A percentile compares a stretch with the other conserved stretches of the same genome.
phyloP scores from a whole-genome alignment of 176 grass and related monocot species.

The Avena atlantica region DNA sequence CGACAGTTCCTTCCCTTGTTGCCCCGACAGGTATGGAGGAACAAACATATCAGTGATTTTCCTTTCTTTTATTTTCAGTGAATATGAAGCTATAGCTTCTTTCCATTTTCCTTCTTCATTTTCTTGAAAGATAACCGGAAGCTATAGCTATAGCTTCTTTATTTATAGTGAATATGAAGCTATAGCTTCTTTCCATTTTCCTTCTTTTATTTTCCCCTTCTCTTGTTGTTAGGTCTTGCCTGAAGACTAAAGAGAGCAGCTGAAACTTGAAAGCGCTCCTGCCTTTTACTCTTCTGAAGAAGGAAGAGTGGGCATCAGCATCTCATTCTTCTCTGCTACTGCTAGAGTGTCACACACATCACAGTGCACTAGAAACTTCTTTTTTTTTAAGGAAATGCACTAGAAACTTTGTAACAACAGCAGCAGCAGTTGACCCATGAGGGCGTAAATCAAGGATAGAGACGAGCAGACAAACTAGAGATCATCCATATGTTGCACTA shows the following conservation, averaged over 20 bases:
- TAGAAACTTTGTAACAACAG: conserved; percentile 10
- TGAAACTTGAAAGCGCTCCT: background rate
- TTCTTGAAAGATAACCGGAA: too few relatives aligned
- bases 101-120: too few relatives aligned
- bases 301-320: background rate
- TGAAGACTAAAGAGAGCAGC: background rate
- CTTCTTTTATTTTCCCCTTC: too few relatives aligned
- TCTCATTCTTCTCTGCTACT: background rate
- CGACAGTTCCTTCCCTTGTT: too few relatives aligned
- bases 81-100: too few relatives aligned
- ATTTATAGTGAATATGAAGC: too few relatives aligned
- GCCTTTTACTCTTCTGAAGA: background rate
- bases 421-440: conserved; percentile 4
- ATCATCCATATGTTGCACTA: background rate
- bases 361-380: too few relatives aligned
- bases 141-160: too few relatives aligned
- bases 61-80: too few relatives aligned
- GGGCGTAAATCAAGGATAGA: conserved; percentile 9
- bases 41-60: too few relatives aligned
- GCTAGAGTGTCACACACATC: background rate
- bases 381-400: background rate
- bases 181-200: too few relatives aligned
- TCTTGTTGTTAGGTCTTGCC: background rate
- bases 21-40: too few relatives aligned
- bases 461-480: conserved; percentile 23